Base-by-base conservation (phyloP, 805 yeast species). In the Grigorovia yakushimaensis region DNA sequence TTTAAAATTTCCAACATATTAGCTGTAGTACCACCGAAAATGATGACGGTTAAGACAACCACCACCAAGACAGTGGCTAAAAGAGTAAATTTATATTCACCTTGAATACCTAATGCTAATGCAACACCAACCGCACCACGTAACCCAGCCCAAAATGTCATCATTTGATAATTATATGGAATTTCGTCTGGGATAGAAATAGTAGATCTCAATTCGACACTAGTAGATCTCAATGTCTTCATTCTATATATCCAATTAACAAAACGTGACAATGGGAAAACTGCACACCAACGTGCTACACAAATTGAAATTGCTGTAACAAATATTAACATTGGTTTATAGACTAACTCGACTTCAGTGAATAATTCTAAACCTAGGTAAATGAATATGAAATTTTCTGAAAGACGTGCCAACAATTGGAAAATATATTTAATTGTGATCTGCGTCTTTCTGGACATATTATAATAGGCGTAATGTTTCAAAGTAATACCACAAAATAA, bases 61-160 rank as follows among this genome's bases (percentile, higher is more conserved):
- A 91, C 98, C 13, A 94, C 98, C 40, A 94, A 70, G 0, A 94
- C 96, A 0, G 98, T 94, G 2, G 98, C 99, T 46, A 91, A 69
- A 46, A 93, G 70, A 0, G 96, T 81, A 61, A 82, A 81, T 53
- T 89, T 91, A 47, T 86, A 81, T 60, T 91, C 96, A 51, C 98
- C 98, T 67, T 87, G 95, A 39, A 93, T 71, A 13, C 98, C 98
- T 81, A 94, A 88, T 0, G 98, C 98, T 59, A 93, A 75, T 0
- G 98, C 99, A 4, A 93, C 99, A 54, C 99, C 99, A 35, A 93
- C 99, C 0, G 99, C 99, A 50, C 99, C 99, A 61, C 99, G 76
- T 48, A 93, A 72, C 3, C 99, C 99, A 2, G 98, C 98, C 99
- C 99, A 93, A 65, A 93, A 93, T 44, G 91, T 88, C 98, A 93